Evolutionary conservation across 257 asterid species (phyloP).

Genomic region (Ligustrum vulgare): DNA sequence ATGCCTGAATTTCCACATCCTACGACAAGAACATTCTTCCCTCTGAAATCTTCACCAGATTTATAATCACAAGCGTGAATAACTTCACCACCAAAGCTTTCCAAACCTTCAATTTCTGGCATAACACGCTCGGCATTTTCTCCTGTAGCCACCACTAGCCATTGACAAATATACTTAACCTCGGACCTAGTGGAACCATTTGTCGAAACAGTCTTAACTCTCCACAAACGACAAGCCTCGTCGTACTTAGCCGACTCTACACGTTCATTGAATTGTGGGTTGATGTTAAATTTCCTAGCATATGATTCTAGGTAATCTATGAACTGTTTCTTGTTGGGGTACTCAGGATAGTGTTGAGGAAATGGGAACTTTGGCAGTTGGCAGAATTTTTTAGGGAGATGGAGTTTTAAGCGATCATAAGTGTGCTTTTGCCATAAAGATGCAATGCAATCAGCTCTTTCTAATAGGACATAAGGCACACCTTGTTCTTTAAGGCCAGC

Average conservation of each 20-base stretch:
- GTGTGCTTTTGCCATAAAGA: constrained; percentile 47
- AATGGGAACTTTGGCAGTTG: constrained; percentile 38
- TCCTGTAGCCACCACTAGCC: constrained; percentile 36
- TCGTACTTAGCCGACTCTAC: constrained; percentile 37
- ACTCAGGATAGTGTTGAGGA: constrained; percentile 31
- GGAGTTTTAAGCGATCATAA: constrained; percentile 41
- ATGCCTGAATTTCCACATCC: constrained; percentile 43
- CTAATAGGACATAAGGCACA: constrained; percentile 28
- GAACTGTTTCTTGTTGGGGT: constrained; percentile 39
- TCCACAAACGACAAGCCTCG: constrained; percentile 21
- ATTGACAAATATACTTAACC: constrained; percentile 29
- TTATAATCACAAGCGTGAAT: constrained; percentile 33
- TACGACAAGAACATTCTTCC: constrained; percentile 34
- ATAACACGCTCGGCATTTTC: constrained; percentile 30
- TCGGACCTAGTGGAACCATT: not conserved
- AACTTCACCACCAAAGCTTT: constrained; percentile 28
- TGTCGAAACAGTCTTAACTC: constrained; percentile 17
- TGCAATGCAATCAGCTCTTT: constrained; percentile 38
- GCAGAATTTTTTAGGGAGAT: constrained; percentile 41
- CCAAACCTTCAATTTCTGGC: constrained; percentile 30
- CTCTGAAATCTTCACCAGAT: constrained; percentile 25
- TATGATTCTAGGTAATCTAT: constrained; percentile 33
- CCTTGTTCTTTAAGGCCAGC: constrained; percentile 38
- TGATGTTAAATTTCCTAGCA: constrained; percentile 25
- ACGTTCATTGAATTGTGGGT: constrained; percentile 26